Base-by-base conservation (phyloP, 2,329 filamentous ascomycete species). In the Metarhizium guizhouense region DNA sequence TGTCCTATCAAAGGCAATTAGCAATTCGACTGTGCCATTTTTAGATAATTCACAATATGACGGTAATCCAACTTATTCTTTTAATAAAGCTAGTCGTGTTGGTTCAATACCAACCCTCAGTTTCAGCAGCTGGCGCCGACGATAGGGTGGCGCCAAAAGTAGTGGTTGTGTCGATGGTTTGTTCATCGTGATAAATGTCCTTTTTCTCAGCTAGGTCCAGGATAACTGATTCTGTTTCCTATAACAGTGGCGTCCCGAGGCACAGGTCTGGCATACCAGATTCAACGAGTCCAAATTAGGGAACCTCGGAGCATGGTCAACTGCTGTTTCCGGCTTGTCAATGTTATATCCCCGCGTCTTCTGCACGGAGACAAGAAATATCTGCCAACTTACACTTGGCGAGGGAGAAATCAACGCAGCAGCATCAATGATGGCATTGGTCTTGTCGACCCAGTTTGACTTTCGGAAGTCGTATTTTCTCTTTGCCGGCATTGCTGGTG, bases 341-440 rank as follows among this genome's bases (percentile, higher is more conserved):
- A 83, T 85, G 63, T 68, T 86, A 2, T 88, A 80, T 64, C 85
- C 85, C 0, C 70, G 80, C 18, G 78, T 84, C 0, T 81, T 85
- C 67, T 92, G 87, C 68, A 84, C 81, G 0, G 70, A 71, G 11
- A 71, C 83, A 61, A 74, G 78, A 34, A 74, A 77, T 3, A 72
- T 91, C 51, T 91, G 88, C 69, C 86, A 90, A 64, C 62, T 89
- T 49, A 82, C 83, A 8, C 82, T 83, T 2, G 86, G 86, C 55
- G 84, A 86, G 67, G 76, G 78, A 10, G 86, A 90, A 70, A 88
- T 91, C 73, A 92, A 91, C 65, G 86, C 88, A 0, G 88, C 88
- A 0, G 71, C 79, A 6, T 84, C 84, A 0, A 77, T 88, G 58
- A 78, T 78, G 50, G 81, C 87, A 0, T 74, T 90, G 10, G 73